A percentile compares a stretch with the other conserved stretches of the same genome.
Evolutionary conservation across 257 asterid genomes (phyloP).

Genomic region (Vinca minor): DNA sequence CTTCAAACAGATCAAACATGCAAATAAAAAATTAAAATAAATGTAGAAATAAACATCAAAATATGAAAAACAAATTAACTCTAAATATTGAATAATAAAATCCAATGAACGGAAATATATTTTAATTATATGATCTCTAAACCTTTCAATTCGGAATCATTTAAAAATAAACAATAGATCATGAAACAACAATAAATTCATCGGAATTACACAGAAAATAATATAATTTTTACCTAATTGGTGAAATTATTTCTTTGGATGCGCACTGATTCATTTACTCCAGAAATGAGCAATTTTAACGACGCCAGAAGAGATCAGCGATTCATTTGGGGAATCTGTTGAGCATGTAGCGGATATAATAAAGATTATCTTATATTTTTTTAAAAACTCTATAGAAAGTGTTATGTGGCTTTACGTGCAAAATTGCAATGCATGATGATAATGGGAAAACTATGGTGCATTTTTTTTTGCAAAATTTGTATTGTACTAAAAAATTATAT

Average conservation of each 20-base stretch:
- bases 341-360: neutral
- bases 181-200: neutral
- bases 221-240: neutral
- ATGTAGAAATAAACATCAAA: neutral
- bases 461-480: no score
- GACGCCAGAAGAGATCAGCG: neutral
- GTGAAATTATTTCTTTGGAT: neutral
- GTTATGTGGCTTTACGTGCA: neutral
- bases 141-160: neutral
- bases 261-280: neutral
- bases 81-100: neutral
- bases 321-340: neutral
- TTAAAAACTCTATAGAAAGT: neutral
- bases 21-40: neutral
- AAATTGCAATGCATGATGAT: neutral
- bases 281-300: neutral
- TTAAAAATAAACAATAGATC: neutral
- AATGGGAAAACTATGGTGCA: no score
- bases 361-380: neutral
- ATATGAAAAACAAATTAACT: neutral
- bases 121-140: neutral
- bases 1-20: neutral
- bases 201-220: neutral
- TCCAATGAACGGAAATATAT: neutral
- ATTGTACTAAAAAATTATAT: no score